Evolutionary conservation across 768 basidiomycete genomes (phyloP).

Genomic region (Lactarius indigo): DNA sequence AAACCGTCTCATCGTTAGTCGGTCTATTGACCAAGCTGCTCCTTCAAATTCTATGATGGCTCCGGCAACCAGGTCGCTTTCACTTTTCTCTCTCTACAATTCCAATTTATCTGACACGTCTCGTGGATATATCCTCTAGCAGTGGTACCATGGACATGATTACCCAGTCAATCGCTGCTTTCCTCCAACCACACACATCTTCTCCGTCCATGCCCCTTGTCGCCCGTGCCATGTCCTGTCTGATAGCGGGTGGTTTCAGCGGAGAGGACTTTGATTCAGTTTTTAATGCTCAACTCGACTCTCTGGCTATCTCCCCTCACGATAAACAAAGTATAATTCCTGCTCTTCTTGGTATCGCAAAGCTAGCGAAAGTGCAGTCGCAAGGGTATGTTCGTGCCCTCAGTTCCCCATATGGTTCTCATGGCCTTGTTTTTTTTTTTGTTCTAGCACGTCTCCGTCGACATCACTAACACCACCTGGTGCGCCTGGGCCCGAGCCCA

Average conservation of each 20-base stretch:
- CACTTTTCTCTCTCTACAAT: too few relatives aligned
- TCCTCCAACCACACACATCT: slow-evolving; percentile 11
- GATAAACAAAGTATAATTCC: slow-evolving; percentile 5
- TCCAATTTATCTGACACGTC: too few relatives aligned
- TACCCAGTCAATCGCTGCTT: background rate
- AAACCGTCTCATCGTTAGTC: too few relatives aligned
- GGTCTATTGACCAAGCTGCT: too few relatives aligned
- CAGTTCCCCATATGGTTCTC: too few relatives aligned
- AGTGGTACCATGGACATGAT: background rate
- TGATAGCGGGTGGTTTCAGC: background rate
- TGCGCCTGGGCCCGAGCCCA: too few relatives aligned
- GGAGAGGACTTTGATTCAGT: background rate
- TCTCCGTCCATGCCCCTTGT: background rate
- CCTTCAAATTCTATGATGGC: too few relatives aligned
- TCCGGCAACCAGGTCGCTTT: too few relatives aligned
- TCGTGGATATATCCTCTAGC: too few relatives aligned
- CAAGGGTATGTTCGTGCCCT: background rate
- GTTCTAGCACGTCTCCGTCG: background rate
- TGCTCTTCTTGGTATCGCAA: background rate
- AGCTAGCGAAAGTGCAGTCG: background rate
- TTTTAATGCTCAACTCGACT: slow-evolving; percentile 4
- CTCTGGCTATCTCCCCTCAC: slow-evolving; percentile 7
- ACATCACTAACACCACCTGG: background rate
- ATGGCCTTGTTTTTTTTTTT: background rate
- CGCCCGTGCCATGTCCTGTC: background rate